Percentiles rank a stretch among this genome's conserved stretches.
Evolutionary conservation across 2,329 filamentous ascomycete genomes (phyloP).

Genomic region (Calonectria pseudoreteaudii): DNA sequence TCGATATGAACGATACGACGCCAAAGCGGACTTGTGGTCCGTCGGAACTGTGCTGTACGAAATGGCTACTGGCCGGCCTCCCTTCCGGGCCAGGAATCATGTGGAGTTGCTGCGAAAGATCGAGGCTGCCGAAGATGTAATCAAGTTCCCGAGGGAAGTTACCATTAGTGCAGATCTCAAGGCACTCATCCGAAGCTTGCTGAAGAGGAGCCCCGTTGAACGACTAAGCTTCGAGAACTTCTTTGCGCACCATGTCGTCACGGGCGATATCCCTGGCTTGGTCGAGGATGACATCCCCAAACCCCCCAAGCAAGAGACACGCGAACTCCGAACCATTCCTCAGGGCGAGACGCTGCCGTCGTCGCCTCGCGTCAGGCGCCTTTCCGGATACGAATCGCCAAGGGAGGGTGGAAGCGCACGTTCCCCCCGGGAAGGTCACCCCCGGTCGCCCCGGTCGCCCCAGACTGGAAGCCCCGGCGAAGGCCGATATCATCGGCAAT

Average conservation of each 20-base stretch:
- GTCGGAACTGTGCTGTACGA: conserved; percentile 96
- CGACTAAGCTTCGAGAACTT: conserved; percentile 88
- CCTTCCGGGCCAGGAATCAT: conserved; percentile 93
- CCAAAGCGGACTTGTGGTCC: conserved; percentile 97
- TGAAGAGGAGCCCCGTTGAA: conserved; percentile 89
- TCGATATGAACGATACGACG: conserved; percentile 96
- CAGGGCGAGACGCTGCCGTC: conserved; percentile 45
- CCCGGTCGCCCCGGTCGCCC: conserved; percentile 57
- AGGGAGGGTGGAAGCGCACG: conserved; percentile 49
- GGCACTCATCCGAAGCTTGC: conserved; percentile 78
- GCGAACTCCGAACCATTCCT: conserved; percentile 50
- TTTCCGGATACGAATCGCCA: conserved; percentile 50
- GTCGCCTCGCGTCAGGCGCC: conserved; percentile 49
- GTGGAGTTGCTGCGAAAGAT: conserved; percentile 94
- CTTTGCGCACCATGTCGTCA: conserved; percentile 81
- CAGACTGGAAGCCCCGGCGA: conserved; percentile 58
- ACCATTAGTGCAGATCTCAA: conserved; percentile 82
- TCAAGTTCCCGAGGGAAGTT: conserved; percentile 82
- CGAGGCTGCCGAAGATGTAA: conserved; percentile 86
- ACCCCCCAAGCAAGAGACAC: conserved; percentile 50
- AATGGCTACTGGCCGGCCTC: conserved; percentile 91
- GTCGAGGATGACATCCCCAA: conserved; percentile 79
- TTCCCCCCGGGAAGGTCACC: conserved; percentile 57
- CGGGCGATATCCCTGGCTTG: conserved; percentile 81
- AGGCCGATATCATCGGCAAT: conserved; percentile 46